A percentile compares a stretch with the other conserved stretches of the same genome.
These are phyloP conservation scores for Aegilops sharonensis DNA, from an alignment of 176 grass and related monocot genomes.

Conservation along the genomic window DNA sequence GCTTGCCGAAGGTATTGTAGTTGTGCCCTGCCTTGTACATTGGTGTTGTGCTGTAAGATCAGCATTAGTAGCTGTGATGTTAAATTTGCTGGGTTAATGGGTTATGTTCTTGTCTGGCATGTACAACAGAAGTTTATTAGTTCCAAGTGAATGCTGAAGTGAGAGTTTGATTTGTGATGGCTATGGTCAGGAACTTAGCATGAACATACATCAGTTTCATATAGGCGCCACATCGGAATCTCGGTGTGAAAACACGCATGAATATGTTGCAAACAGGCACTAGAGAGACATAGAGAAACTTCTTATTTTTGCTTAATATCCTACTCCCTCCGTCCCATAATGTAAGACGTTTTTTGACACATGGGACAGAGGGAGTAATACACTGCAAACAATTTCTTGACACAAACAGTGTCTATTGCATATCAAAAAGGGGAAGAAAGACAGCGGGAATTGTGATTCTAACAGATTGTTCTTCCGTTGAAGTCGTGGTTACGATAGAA, in stretches of 20 bases:
- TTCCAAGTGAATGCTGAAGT: background rate
- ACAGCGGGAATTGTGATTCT: background rate
- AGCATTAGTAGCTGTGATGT: slow-evolving; percentile 18
- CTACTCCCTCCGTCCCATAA: background rate
- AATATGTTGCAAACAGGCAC: background rate
- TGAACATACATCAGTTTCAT: background rate
- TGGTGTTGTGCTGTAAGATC: slow-evolving; percentile 25
- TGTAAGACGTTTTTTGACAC: no score
- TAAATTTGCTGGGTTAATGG: background rate
- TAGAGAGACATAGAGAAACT: background rate
- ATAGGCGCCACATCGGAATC: background rate
- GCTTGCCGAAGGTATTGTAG: slow-evolving; percentile 14
- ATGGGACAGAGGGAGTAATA: background rate
- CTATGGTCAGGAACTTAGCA: background rate
- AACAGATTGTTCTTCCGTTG: background rate
- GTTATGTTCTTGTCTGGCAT: slow-evolving; percentile 17
- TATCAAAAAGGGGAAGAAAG: background rate
- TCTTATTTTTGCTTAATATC: background rate
- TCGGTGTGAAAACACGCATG: background rate
- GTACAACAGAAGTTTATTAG: background rate
- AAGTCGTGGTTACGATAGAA: slow-evolving; percentile 3
- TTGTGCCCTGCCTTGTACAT: slow-evolving; percentile 25
- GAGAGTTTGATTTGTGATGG: background rate
- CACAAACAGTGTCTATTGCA: background rate
- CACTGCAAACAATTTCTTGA: background rate